phyloP scores from a whole-genome alignment of 1,139 yeast species.

The Scheffersomyces parashehatae region DNA sequence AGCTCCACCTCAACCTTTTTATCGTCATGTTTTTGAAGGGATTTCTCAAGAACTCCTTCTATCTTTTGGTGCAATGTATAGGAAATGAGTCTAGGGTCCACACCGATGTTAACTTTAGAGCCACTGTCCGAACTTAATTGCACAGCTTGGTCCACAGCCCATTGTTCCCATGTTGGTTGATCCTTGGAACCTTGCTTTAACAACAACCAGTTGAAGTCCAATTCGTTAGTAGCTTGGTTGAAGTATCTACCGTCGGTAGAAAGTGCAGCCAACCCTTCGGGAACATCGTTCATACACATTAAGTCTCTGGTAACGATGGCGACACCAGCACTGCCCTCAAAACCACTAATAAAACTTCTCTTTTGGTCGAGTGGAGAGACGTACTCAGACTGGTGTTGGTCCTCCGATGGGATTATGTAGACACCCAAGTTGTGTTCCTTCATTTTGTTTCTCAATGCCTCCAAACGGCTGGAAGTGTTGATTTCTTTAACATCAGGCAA shows the following conservation, averaged over 20 bases:
- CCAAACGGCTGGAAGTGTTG: constrained; percentile 62
- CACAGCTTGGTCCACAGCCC: constrained; percentile 68
- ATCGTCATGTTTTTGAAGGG: constrained; percentile 15
- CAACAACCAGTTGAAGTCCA: constrained; percentile 85
- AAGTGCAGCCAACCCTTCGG: constrained; percentile 74
- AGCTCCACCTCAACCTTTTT: constrained; percentile 53
- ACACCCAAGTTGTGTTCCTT: constrained; percentile 64
- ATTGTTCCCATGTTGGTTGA: constrained; percentile 85
- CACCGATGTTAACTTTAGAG: constrained; percentile 41
- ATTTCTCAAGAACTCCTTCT: constrained; percentile 20
- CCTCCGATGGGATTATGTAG: constrained; percentile 88
- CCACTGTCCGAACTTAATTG: constrained; percentile 51
- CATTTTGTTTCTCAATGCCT: constrained; percentile 66
- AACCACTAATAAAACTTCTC: constrained; percentile 82
- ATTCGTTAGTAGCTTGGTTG: constrained; percentile 83
- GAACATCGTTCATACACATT: constrained; percentile 52
- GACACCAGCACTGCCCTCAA: constrained; percentile 93
- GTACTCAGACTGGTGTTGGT: constrained; percentile 92
- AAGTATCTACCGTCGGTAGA: constrained; percentile 96
- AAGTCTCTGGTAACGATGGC: constrained; percentile 82
- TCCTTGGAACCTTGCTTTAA: constrained; percentile 77
- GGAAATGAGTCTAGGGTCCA: constrained; percentile 67
- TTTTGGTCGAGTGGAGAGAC: constrained; percentile 80
- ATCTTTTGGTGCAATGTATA: constrained; percentile 38
- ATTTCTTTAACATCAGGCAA: constrained; percentile 43